Base-by-base conservation (phyloP, 1,139 yeast species). In the Meyerozyma elateridarum region DNA sequence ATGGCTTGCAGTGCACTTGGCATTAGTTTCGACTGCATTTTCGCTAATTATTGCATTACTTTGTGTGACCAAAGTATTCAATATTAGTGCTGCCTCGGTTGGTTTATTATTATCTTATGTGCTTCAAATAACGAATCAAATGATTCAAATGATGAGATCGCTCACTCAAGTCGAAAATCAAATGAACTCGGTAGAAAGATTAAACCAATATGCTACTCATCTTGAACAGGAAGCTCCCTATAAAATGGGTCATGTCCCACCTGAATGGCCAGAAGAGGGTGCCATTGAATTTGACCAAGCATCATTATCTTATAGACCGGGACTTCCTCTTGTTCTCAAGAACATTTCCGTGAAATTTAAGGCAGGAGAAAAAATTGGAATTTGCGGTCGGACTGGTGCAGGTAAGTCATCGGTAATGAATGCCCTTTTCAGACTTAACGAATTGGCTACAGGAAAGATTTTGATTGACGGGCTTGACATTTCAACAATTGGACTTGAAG, bases 81-180 rank as follows among this genome's bases (percentile, higher is more conserved):
- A 25, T 6, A 14, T 34, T n/a, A 16, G 22, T n/a, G 34, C 36
- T 5, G 34, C 34, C 9, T 18, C 21, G 12, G 32, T 25, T 6
- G 36, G 36, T n/a, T 28, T 34, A 20, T 28, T 31, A 20, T n/a
- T 34, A 9, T 28, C 34, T 4, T 34, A 34, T 15, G 32, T 42
- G 20, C 27, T 44, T 21, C 48, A 40, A 19, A 39, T 44, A 14
- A 44, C 42, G 5, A 39, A 40, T 4, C 40, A 34, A 22, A 34
- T 44, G 28, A 36, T 41, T n/a, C 31, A 40, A 37, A 33, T 38
- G 36, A 36, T 42, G 15, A 30, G 45, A 21, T 30, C 31, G 8
- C 17, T 14, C 22, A 28, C 32, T 15, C 29, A 20, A 20, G 31
- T 31, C 12, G 35, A 35, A 15, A 32, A 25, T 18, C 29, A 32